phyloP scores from a whole-genome alignment of 108 stramenopile genomes.

The Nitzschia putrida region DNA sequence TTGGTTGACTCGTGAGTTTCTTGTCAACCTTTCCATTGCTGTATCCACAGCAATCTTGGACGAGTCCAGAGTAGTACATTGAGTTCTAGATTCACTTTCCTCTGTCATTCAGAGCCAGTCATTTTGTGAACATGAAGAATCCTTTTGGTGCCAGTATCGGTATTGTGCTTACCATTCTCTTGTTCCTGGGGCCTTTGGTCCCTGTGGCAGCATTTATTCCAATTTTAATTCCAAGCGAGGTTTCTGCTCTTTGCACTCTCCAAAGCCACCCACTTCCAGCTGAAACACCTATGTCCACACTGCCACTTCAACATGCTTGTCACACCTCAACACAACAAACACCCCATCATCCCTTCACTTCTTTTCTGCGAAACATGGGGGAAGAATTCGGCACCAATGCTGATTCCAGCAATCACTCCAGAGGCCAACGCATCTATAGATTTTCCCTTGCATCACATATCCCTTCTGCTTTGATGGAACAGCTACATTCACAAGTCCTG shows the following conservation, averaged over 20 bases:
- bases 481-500: constrained; percentile 57
- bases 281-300: too few species aligned
- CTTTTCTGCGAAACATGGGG: too few species aligned
- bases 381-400: too few species aligned
- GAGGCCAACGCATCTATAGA: constrained; percentile 30
- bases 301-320: too few species aligned
- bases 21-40: not conserved
- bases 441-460: constrained; percentile 74
- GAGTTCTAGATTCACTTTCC: not conserved
- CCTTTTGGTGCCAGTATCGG: not conserved
- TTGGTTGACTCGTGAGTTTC: not conserved
- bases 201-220: not conserved
- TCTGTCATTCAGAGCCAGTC: not conserved
- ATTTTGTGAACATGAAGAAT: too few species aligned
- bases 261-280: too few species aligned
- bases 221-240: not conserved
- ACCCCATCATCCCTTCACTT: too few species aligned
- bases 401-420: too few species aligned
- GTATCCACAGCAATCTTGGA: not conserved
- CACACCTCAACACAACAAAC: too few species aligned
- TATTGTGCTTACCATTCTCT: not conserved
- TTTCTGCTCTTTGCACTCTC: too few species aligned
- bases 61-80: not conserved
- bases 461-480: constrained; percentile 60
- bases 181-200: not conserved